A percentile compares a stretch with the other conserved stretches of the same genome.
phyloP scores from a whole-genome alignment of 192 early-diverging fungal species.

The Linnemannia hyalina region DNA sequence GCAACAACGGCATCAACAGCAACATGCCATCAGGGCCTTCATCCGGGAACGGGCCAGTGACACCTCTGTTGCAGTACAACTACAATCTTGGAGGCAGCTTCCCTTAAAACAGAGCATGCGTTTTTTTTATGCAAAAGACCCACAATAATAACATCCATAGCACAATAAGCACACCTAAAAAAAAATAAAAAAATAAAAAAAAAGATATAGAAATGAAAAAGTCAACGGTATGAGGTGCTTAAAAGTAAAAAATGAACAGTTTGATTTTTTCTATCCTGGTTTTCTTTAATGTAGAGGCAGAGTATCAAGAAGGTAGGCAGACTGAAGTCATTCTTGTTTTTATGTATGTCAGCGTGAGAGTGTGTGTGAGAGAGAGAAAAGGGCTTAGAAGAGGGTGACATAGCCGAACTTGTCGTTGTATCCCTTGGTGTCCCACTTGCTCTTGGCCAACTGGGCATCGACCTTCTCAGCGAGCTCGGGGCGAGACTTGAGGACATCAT shows the following conservation, averaged over 20 bases:
- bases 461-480: constrained; percentile 92
- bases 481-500: constrained; percentile 93
- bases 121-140: no score
- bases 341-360: background rate
- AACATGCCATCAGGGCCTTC: background rate
- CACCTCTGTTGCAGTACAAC: constrained; percentile 47
- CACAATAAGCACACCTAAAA: background rate
- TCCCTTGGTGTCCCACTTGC: constrained; percentile 92
- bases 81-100: constrained; percentile 39
- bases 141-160: no score
- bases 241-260: background rate
- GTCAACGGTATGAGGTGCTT: no score
- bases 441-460: constrained; percentile 93
- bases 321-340: background rate
- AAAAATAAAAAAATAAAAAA: constrained; percentile 4
- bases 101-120: constrained; percentile 10
- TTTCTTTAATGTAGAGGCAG: background rate
- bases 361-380: background rate
- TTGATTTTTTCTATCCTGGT: background rate
- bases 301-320: no score
- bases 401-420: constrained; percentile 97
- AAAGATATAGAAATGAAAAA: background rate
- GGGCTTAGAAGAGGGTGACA: constrained; percentile 74
- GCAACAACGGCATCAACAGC: background rate
- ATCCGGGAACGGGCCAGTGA: constrained; percentile 29